Conservation (phyloP, 2,329 filamentous ascomycete genomes). For the Alternaria rosae region DNA sequence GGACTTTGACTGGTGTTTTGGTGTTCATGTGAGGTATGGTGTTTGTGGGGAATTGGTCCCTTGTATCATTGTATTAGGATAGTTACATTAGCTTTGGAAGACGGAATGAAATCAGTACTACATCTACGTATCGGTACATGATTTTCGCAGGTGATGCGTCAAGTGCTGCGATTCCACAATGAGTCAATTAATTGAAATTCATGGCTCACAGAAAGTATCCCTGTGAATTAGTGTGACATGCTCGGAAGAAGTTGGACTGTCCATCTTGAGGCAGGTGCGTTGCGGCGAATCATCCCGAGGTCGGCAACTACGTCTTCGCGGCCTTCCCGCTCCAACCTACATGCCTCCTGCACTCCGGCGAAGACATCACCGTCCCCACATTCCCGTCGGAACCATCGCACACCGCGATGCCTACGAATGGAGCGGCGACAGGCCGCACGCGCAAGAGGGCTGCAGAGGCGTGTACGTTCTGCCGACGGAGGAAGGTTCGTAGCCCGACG, state of each 20-base stretch:
- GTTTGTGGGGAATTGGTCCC: conserved; percentile 4
- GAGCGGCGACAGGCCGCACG: conserved; percentile 12
- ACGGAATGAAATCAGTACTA: conserved; percentile 6
- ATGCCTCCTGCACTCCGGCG: not conserved
- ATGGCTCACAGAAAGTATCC: not conserved
- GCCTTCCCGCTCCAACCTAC: not conserved
- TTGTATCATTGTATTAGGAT: conserved; percentile 20
- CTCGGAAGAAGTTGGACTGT: not conserved
- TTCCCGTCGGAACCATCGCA: not conserved
- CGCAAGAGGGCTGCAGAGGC: conserved; percentile 41
- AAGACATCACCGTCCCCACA: not conserved
- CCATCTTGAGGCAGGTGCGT: not conserved
- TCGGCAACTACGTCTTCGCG: not conserved
- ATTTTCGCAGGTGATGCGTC: not conserved
- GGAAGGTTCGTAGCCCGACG: conserved; percentile 42
- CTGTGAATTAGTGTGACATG: not conserved
- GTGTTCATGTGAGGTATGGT: conserved; percentile 20
- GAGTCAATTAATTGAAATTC: not conserved
- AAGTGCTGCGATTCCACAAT: not conserved
- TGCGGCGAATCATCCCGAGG: not conserved
- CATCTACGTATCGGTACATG: too few relatives aligned
- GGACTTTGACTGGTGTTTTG: conserved; percentile 22
- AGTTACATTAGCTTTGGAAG: conserved; percentile 13
- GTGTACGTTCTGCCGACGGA: conserved; percentile 50
- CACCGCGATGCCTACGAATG: not conserved